Evolutionary conservation across 2,329 filamentous ascomycete species (phyloP).

Genomic region (Venturia effusa): DNA sequence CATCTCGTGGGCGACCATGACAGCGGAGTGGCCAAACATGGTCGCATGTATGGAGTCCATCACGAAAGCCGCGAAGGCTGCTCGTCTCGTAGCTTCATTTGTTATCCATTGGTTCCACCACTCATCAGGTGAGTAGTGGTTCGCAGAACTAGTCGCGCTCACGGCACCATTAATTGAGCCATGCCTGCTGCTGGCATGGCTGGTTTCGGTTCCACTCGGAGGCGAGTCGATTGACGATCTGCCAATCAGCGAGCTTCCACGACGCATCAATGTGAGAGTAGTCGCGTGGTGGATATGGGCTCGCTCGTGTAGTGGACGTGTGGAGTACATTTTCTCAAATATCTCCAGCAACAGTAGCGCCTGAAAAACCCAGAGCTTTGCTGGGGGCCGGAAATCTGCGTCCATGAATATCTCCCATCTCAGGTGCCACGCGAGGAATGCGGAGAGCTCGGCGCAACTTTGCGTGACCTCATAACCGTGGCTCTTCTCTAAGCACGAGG

Average conservation of each 20-base stretch:
- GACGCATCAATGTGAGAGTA: constrained; percentile 87
- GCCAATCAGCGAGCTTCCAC: constrained; percentile 82
- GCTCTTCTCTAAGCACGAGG: constrained; percentile 75
- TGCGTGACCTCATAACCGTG: constrained; percentile 65
- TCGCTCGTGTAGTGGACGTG: constrained; percentile 79
- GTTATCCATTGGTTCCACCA: constrained; percentile 97
- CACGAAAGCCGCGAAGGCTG: constrained; percentile 87
- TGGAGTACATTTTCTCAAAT: constrained; percentile 98
- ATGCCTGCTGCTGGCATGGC: constrained; percentile 31
- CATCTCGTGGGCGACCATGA: constrained; percentile 96
- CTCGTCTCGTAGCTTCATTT: constrained; percentile 79
- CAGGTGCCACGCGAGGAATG: constrained; percentile 87
- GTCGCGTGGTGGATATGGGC: constrained; percentile 96
- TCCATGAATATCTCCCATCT: constrained; percentile 95
- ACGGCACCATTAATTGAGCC: constrained; percentile 26
- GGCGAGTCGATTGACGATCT: constrained; percentile 77
- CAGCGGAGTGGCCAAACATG: constrained; percentile 94
- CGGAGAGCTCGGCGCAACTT: constrained; percentile 71
- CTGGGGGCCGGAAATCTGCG: constrained; percentile 76
- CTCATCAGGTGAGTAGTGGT: constrained; percentile 61
- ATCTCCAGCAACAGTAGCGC: constrained; percentile 78
- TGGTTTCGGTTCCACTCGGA: constrained; percentile 55
- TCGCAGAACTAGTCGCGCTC: constrained; percentile 22
- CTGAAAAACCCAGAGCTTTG: constrained; percentile 94
- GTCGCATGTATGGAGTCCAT: constrained; percentile 94